These are phyloP conservation scores for Arachis hypogaea DNA, from an alignment of 306 rosid genomes.

Conservation along the genomic window DNA sequence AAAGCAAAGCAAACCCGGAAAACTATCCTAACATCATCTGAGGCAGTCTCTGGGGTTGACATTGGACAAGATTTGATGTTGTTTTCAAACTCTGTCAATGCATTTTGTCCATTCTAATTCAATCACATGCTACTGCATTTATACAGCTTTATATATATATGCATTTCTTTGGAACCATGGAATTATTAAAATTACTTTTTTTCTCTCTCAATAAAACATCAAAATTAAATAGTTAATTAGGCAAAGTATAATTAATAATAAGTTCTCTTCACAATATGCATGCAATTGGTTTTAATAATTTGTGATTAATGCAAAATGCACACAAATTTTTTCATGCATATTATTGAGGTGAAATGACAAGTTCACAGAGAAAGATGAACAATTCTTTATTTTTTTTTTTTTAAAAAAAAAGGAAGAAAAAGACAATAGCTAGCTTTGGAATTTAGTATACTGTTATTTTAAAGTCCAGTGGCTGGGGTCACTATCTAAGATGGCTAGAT, in stretches of 20 bases:
- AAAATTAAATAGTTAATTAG: not conserved
- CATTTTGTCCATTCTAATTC: constrained; percentile 43
- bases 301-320: not conserved
- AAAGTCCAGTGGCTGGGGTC: constrained; percentile 2
- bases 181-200: not conserved
- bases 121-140: constrained; percentile 21
- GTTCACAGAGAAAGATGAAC: not conserved
- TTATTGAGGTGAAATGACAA: not conserved
- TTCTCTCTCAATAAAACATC: no score
- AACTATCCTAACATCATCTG: constrained; percentile 26
- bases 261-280: no score
- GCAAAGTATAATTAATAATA: not conserved
- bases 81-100: constrained; percentile 38
- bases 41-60: constrained; percentile 23
- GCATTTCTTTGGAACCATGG: not conserved
- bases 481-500: constrained; percentile 9
- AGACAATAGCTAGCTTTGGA: not conserved
- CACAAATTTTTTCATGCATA: no score
- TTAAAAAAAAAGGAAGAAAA: not conserved
- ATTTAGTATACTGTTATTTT: constrained; percentile 26
- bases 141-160: constrained; percentile 2
- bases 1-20: constrained; percentile 24
- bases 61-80: constrained; percentile 37
- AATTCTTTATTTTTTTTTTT: no score
- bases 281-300: constrained; percentile 9